Evolutionary conservation across 1,284 basidiomycete species (phyloP), one percentile per base, ranked within the genome.

Genomic region (Dichomitus squalens): DNA sequence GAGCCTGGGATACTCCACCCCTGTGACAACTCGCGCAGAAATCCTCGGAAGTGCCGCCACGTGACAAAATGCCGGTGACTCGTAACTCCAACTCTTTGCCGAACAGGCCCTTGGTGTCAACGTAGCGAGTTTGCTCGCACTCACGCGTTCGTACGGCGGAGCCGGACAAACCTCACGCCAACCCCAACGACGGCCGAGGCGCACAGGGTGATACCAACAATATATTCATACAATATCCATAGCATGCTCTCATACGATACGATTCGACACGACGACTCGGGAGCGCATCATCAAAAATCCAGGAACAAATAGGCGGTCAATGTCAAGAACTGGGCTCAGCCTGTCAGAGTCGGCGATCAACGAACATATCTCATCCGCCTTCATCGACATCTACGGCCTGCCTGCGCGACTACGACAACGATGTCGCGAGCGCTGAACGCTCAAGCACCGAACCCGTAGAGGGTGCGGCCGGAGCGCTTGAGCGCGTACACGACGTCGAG

Each of bases 401-500:
- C 23, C 16, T 2, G 41, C 14, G 41, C 16, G 21, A 25, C 21
- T 41, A 41, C 44, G 48, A 29, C 47, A 31, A 47, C 48, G 35
- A 41, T 44, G 3, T 16, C 12, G 16, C 25, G 21, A 12, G 18
- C 31, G 25, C 20, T 14, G 7, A 21, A 16, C n/a, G 53, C 50
- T 69, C 60, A 88, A 58, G 83, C 84, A 72, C 87, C 87, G 76
- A 91, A 89, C 75, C 88, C 90, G 75, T 92, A 93, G 53, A 93
- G 83, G 57, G 88, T 92, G 63, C 89, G 83, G 62, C 89, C 88
- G 49, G 88, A 88, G 54, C 91, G 83, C 84, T 94, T 93, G 71
- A 93, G 83, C 31, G 92, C 90, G 75, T 92, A 92, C 62, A 92
- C 89, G 64, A 90, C 86, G 68, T 90, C 87, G 58, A 90, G 87